These are phyloP conservation scores for Pseudogymnoascus sp. DNA, from an alignment of 2,329 filamentous ascomycete species.

Conservation along the genomic window DNA sequence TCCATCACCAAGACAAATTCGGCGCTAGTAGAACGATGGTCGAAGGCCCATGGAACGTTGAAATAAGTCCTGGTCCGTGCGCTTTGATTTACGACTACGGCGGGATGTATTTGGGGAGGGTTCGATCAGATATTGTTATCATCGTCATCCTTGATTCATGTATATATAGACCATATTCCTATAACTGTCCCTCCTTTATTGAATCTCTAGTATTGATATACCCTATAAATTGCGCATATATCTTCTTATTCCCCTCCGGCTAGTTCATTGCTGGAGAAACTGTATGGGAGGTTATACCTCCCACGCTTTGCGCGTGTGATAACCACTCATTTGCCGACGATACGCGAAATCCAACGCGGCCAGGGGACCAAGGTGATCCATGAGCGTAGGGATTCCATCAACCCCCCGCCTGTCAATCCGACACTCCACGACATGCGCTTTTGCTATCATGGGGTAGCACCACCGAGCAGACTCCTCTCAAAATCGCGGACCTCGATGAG, in stretches of 20 bases:
- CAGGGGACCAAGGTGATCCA: neutral
- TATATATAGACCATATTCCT: neutral
- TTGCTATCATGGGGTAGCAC: constrained; percentile 29
- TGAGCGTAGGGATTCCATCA: neutral
- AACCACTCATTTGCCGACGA: constrained; percentile 3
- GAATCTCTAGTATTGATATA: neutral
- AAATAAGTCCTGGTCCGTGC: constrained; percentile 2
- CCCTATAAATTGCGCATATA: neutral
- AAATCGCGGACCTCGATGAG: constrained; percentile 20
- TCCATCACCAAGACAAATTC: neutral
- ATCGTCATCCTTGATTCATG: neutral
- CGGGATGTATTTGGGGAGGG: neutral
- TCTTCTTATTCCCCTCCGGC: neutral
- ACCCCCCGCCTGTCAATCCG: neutral
- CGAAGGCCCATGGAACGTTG: neutral
- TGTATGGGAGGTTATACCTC: neutral
- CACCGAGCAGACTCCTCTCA: constrained; percentile 22
- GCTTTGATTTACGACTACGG: neutral
- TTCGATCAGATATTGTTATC: neutral
- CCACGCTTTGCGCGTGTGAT: neutral
- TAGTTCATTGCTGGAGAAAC: neutral
- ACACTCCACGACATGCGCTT: constrained; percentile 27
- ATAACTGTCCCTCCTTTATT: neutral
- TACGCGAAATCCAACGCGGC: neutral
- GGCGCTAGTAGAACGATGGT: neutral